Base-by-base conservation (phyloP, 305 asterid genomes). In the Ruellia speciosa region DNA sequence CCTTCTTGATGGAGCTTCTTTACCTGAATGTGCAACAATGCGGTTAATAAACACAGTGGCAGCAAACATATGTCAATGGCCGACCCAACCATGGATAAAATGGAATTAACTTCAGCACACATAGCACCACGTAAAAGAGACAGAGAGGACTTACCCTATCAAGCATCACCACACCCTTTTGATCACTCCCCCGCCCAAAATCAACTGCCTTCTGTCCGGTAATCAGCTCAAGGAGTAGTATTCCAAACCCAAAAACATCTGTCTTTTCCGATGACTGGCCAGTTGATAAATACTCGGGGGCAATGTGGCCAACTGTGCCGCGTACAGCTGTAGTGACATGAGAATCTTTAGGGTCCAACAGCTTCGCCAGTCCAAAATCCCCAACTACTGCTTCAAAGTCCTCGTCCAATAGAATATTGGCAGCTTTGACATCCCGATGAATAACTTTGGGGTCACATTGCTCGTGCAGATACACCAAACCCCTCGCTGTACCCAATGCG, bases 361-460 rank as follows among this genome's bases (percentile, higher is more conserved):
- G 95, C 81, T 92, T 88, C 10, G 99, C 99, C 73, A 92, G 49
- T 37, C 99, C 99, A 16, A 88, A 92, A 75, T 92, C 99, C 35
- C 99, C 99, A 18, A 92, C 97, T 19, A 92, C 96, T 0, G 99
- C 99, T 66, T 92, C 99, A 47, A 92, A 92, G 58, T 92, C 99
- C 58, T 92, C 95, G 17, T 92, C 97, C 78, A 92, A 74, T 64
- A 92, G 64, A 68, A 92, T 88, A 69, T 92, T 92, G 68, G 97
- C 99, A 2, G 99, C 99, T 72, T 92, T 92, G 49, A 92, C 99
- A 63, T 92, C 99, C 9, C 99, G 94, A 41, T 92, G 99, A 62
- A 92, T 92, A 54, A 92, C 72, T 71, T 79, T 88, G 5, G 98
- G 98, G 69, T 87, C 98, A 64, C 98, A 87, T 60, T 92, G 96